Evolutionary conservation across 139 green algal genomes (phyloP), one percentile per base, ranked within the genome.

Genomic region (Medakamo hakoo): DNA sequence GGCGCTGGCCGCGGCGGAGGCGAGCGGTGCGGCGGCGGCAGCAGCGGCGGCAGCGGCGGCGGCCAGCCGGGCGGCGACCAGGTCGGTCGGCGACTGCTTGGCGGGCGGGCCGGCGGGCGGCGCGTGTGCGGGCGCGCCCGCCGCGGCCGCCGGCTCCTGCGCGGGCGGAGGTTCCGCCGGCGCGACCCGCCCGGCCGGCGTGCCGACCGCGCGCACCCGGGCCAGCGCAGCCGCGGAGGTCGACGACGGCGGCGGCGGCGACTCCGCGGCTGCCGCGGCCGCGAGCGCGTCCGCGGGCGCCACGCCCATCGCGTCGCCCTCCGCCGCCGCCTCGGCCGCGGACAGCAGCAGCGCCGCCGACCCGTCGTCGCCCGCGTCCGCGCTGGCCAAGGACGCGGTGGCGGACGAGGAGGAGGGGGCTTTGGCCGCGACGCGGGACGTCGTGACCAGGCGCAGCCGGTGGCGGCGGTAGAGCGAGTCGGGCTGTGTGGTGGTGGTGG

Each of bases 291-390:
- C 27, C 18, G 9, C 4, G 20, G 49, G 55, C 60, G 71, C 55
- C 3, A 66, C 68, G 0, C 72, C 80, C 82, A 90, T 91, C 55
- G 77, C 83, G 64, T 94, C 86, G 1, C 71, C 81, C 32, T 86
- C 70, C 1, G 48, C 61, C 14, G 76, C 23, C 0, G 73, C 71
- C 58, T 87, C 74, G 24, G 72, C 57, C 0, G 77, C 65, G 18
- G 62, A 71, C 16, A 58, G 55, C 18, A n/a, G n/a, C n/a, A n/a
- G n/a, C n/a, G n/a, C n/a, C n/a, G n/a, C n/a, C n/a, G n/a, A n/a
- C n/a, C n/a, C n/a, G n/a, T n/a, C n/a, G n/a, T n/a, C n/a, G n/a
- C n/a, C n/a, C n/a, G n/a, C n/a, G n/a, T n/a, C n/a, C n/a, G n/a
- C n/a, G n/a, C n/a, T n/a, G n/a, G n/a, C n/a, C n/a, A n/a, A n/a